Evolutionary conservation across 352 stramenopile genomes (phyloP).

Genomic region (Pythium rishiriense): DNA sequence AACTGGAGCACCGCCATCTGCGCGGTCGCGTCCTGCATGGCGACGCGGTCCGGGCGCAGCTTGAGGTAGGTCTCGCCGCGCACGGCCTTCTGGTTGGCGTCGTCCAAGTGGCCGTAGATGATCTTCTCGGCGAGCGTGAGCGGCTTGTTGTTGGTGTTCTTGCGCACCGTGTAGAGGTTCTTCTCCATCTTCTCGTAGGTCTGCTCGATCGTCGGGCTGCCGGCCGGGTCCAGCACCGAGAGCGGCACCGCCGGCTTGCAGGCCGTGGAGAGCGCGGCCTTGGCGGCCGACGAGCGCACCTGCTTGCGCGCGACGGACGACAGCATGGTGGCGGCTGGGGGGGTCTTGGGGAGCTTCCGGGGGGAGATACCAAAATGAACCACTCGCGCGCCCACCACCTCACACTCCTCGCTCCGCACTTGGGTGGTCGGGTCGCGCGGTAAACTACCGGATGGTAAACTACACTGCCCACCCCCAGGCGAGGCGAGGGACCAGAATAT

Average conservation of each 20-base stretch:
- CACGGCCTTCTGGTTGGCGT: conserved; percentile 77
- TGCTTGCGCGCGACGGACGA: conserved; percentile 65
- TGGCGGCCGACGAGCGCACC: conserved; percentile 62
- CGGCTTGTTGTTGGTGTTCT: conserved; percentile 87
- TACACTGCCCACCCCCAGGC: too few relatives aligned
- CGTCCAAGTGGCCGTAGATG: conserved; percentile 93
- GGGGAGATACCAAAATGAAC: conserved; percentile 85
- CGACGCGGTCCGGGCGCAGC: conserved; percentile 91
- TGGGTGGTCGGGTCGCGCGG: conserved; percentile 15
- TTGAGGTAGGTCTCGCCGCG: conserved; percentile 93
- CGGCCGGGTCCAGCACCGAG: conserved; percentile 88
- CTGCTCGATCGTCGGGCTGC: conserved; percentile 91
- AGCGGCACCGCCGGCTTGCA: conserved; percentile 79
- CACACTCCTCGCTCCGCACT: conserved; percentile 8
- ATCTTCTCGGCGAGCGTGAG: conserved; percentile 94
- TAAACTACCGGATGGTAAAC: conserved; percentile 26
- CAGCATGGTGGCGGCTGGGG: conserved; percentile 59
- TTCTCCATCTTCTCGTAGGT: conserved; percentile 93
- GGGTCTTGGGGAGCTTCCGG: conserved; percentile 23
- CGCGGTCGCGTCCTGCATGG: conserved; percentile 94
- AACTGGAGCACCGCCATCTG: conserved; percentile 96
- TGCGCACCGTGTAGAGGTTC: conserved; percentile 88
- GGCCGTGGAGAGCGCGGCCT: conserved; percentile 76
- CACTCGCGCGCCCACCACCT: conserved; percentile 34
- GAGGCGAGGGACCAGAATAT: too few relatives aligned